These are phyloP conservation scores for Solanum ossicruentum DNA, from an alignment of 257 asterid species.

Conservation along the genomic window DNA sequence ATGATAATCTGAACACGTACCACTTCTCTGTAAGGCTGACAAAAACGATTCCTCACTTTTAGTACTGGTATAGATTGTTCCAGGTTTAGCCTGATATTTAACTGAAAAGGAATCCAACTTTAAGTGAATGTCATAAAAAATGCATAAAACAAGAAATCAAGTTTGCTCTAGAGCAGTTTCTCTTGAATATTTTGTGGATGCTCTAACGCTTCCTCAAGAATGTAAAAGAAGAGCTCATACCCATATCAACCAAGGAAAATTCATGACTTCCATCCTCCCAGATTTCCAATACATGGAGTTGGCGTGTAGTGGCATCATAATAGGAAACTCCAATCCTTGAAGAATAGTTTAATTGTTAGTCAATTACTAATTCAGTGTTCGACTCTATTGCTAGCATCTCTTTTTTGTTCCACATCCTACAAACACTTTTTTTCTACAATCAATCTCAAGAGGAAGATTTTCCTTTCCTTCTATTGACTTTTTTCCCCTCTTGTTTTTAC, in stretches of 20 bases:
- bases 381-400: background rate
- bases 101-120: conserved; percentile 29
- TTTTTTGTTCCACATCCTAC: background rate
- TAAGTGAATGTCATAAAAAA: background rate
- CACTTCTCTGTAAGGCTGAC: conserved; percentile 69
- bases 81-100: conserved; percentile 85
- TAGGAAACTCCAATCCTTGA: conserved; percentile 88
- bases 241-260: conserved; percentile 78
- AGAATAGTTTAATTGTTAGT: background rate
- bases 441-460: background rate
- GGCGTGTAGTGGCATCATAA: conserved; percentile 63
- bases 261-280: conserved; percentile 76
- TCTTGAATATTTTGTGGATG: background rate
- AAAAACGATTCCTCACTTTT: conserved; percentile 78
- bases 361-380: background rate
- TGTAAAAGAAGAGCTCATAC: conserved; percentile 22
- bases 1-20: conserved; percentile 26
- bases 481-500: background rate
- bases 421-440: background rate
- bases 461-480: background rate
- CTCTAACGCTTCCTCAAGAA: background rate
- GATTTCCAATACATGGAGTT: conserved; percentile 73
- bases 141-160: background rate
- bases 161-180: background rate
- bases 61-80: conserved; percentile 79